phyloP scores from a whole-genome alignment of 495 filamentous ascomycete genomes.

The Podospora didyma region DNA sequence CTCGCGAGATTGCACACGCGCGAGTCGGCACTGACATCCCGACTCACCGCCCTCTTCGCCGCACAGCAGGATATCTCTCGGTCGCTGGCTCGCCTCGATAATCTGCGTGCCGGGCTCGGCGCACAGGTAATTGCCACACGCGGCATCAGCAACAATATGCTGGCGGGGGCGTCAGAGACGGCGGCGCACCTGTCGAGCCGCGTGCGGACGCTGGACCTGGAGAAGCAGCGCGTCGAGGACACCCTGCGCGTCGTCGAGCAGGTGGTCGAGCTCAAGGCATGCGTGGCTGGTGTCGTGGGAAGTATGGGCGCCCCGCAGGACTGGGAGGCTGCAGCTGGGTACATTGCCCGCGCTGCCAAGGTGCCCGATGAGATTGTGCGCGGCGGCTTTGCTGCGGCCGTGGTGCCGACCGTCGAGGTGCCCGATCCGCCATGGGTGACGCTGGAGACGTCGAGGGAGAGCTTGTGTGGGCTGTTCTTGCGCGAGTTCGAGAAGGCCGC shows the following conservation, averaged over 20 bases:
- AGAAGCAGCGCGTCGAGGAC: constrained; percentile 83
- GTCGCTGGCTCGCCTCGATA: constrained; percentile 80
- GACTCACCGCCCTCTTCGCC: constrained; percentile 69
- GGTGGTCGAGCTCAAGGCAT: constrained; percentile 92
- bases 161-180: constrained; percentile 76
- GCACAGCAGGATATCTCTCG: constrained; percentile 81
- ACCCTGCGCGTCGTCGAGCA: constrained; percentile 93
- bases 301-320: constrained; percentile 98
- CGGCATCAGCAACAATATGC: constrained; percentile 80
- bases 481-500: constrained; percentile 94
- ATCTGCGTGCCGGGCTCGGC: constrained; percentile 82
- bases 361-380: constrained; percentile 75
- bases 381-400: constrained; percentile 84
- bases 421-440: constrained; percentile 88
- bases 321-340: constrained; percentile 94
- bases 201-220: constrained; percentile 80
- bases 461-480: constrained; percentile 81
- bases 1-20: constrained; percentile 69
- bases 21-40: constrained; percentile 68
- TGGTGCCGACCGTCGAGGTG: constrained; percentile 93
- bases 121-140: constrained; percentile 83
- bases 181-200: constrained; percentile 82
- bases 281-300: constrained; percentile 88
- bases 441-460: constrained; percentile 79
- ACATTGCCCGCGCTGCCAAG: constrained; percentile 74